These are phyloP conservation scores for Vanderwaltozyma tropicalis DNA, from an alignment of 805 yeast genomes.

Conservation along the genomic window DNA sequence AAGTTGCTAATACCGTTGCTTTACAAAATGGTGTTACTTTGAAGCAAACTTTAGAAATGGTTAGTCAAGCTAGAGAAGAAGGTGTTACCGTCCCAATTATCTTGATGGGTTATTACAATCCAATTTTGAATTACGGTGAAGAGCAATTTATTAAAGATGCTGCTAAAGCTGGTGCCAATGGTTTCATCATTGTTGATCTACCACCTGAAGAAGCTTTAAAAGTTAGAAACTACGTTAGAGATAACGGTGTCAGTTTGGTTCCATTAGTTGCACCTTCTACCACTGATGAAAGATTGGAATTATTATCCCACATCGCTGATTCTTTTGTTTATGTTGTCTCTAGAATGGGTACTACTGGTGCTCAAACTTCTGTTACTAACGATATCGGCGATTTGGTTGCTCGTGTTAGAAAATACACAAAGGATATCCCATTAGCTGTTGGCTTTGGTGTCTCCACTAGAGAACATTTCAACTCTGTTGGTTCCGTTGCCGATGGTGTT, in stretches of 20 bases:
- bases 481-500: constrained; percentile 82
- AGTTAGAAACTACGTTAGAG: constrained; percentile 63
- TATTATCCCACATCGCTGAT: constrained; percentile 79
- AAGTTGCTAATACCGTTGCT: constrained; percentile 75
- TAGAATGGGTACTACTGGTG: constrained; percentile 97
- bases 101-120: constrained; percentile 97
- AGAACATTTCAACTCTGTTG: constrained; percentile 77
- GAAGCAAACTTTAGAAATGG: constrained; percentile 55
- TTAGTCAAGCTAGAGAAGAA: constrained; percentile 59
- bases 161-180: constrained; percentile 86
- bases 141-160: constrained; percentile 67
- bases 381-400: constrained; percentile 59
- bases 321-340: constrained; percentile 94
- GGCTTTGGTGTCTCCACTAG: constrained; percentile 96
- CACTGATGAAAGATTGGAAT: constrained; percentile 73
- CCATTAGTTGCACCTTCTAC: constrained; percentile 97
- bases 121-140: constrained; percentile 84
- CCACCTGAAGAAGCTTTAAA: constrained; percentile 97
- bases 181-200: constrained; percentile 86
- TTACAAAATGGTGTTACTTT: constrained; percentile 75
- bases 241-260: constrained; percentile 66
- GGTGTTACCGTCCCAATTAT: constrained; percentile 87
- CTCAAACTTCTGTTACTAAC: constrained; percentile 47
- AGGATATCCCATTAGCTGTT: constrained; percentile 77
- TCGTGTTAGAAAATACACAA: constrained; percentile 67